Conservation (phyloP, 257 asterid genomes). For the Mentha longifolia region DNA sequence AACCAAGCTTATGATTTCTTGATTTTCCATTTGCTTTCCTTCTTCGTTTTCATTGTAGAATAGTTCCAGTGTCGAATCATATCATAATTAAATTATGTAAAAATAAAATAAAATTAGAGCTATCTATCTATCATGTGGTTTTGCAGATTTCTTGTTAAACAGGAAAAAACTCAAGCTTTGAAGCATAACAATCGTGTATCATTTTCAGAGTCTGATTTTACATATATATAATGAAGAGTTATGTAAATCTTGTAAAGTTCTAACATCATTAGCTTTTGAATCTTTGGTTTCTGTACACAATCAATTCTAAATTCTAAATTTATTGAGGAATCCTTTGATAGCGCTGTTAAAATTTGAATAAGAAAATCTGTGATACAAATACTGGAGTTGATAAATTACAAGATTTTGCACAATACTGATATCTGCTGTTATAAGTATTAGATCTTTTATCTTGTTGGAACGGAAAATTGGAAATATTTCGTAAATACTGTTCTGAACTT, state of each 20-base stretch:
- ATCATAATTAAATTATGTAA: not conserved
- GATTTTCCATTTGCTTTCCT: not conserved
- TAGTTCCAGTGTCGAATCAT: not conserved
- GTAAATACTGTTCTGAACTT: not conserved
- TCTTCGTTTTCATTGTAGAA: not conserved
- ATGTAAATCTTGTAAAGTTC: conserved; percentile 1
- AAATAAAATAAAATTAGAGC: not conserved
- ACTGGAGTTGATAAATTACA: not conserved
- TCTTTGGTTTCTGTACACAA: not conserved
- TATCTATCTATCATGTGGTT: not conserved
- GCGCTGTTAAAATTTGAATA: not conserved
- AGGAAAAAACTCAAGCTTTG: not conserved
- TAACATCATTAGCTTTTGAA: not conserved
- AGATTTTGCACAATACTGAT: conserved; percentile 1
- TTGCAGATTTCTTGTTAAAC: not conserved
- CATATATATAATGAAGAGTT: not conserved
- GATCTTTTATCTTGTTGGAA: not conserved
- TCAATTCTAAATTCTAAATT: not conserved
- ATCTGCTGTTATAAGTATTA: not conserved
- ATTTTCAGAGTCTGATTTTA: not conserved
- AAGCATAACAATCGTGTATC: not conserved
- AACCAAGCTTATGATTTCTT: conserved; percentile 19
- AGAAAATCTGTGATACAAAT: not conserved
- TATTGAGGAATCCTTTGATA: not conserved
- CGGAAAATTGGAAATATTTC: not conserved